These are phyloP conservation scores for Oryza officinalis DNA, from an alignment of 176 grass and related monocot species.

Conservation along the genomic window DNA sequence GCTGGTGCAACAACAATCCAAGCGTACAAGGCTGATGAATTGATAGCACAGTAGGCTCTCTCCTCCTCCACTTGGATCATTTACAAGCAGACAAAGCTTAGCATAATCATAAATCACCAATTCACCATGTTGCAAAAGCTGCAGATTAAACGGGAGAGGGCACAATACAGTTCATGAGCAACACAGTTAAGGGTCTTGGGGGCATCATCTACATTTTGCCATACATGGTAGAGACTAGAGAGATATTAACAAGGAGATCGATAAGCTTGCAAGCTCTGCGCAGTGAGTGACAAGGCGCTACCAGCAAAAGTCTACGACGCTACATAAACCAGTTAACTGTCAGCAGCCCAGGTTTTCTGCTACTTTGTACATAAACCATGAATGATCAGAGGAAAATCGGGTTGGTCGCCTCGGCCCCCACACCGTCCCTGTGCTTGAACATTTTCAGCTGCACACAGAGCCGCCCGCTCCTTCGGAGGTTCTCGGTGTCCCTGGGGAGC, in stretches of 20 bases:
- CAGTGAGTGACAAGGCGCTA: background rate
- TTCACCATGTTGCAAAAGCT: background rate
- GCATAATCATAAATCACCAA: background rate
- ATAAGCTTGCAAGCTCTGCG: background rate
- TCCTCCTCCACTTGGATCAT: too few species aligned
- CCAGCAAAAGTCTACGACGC: background rate
- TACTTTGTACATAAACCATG: slow-evolving; percentile 37
- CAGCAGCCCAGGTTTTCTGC: background rate
- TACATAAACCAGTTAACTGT: slow-evolving; percentile 19
- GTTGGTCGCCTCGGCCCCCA: slow-evolving; percentile 26
- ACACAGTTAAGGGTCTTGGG: background rate
- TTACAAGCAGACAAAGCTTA: background rate
- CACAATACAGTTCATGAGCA: background rate
- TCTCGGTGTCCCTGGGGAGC: slow-evolving; percentile 19
- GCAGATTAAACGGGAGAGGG: background rate
- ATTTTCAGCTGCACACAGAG: slow-evolving; percentile 46
- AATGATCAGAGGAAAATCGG: slow-evolving; percentile 33
- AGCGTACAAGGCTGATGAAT: too few species aligned
- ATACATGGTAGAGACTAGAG: background rate
- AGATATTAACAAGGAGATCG: background rate
- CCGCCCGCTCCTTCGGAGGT: slow-evolving; percentile 38
- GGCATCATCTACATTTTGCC: background rate
- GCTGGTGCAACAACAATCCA: too few species aligned
- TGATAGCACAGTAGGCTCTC: too few species aligned
- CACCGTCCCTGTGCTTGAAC: slow-evolving; percentile 52